Percentiles rank a stretch among this genome's conserved stretches.
These are phyloP conservation scores for Lasiosphaeria miniovina DNA, from an alignment of 495 filamentous ascomycete genomes.

Conservation along the genomic window DNA sequence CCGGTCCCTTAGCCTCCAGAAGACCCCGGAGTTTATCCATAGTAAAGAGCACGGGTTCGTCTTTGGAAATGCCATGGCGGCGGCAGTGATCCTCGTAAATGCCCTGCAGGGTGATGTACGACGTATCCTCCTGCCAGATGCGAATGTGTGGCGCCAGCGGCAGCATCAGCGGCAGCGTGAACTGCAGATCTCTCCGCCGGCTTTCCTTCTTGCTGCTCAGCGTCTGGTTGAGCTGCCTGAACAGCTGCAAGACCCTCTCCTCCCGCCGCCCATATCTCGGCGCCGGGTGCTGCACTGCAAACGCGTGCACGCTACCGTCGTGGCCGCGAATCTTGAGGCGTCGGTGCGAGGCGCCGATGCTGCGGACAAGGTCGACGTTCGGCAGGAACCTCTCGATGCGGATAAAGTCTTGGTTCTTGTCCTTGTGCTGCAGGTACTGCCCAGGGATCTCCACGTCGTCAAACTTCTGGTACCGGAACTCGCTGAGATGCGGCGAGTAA, in stretches of 20 bases:
- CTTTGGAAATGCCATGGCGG: constrained; percentile 79
- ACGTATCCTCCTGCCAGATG: constrained; percentile 89
- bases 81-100: constrained; percentile 96
- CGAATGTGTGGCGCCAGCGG: constrained; percentile 90
- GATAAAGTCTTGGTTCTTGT: constrained; percentile 98
- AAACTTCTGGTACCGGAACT: constrained; percentile 95
- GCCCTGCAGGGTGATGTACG: constrained; percentile 89
- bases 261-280: constrained; percentile 88
- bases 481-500: constrained; percentile 85
- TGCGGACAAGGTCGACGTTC: constrained; percentile 85
- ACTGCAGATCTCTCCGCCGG: constrained; percentile 87
- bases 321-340: constrained; percentile 95
- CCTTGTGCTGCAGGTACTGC: constrained; percentile 92
- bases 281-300: constrained; percentile 93
- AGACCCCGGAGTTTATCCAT: constrained; percentile 86
- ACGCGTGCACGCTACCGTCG: constrained; percentile 91
- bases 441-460: constrained; percentile 98
- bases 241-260: constrained; percentile 93
- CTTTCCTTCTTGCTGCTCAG: constrained; percentile 90
- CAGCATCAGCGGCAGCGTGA: constrained; percentile 92
- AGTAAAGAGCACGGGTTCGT: constrained; percentile 90
- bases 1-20: constrained; percentile 62
- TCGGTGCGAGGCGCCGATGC: constrained; percentile 83
- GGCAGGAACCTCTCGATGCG: constrained; percentile 95
- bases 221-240: constrained; percentile 92